A percentile compares a stretch with the other conserved stretches of the same genome.
Evolutionary conservation across 257 asterid genomes (phyloP).

Genomic region (Thymus mandschuricus): DNA sequence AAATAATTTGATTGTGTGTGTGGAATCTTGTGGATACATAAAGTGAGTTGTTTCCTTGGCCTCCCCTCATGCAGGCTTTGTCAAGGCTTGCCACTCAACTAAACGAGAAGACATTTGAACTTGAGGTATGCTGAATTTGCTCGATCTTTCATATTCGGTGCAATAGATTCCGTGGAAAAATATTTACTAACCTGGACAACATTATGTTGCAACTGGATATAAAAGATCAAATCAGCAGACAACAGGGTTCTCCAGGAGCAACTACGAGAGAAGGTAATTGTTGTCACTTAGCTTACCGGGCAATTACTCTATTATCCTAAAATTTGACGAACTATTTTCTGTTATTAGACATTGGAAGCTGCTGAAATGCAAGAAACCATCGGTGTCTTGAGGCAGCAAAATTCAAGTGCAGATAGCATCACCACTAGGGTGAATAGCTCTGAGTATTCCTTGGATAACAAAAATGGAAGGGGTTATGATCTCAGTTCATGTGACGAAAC

Average conservation of each 20-base stretch:
- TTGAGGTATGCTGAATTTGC: constrained; percentile 60
- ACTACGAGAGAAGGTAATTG: constrained; percentile 65
- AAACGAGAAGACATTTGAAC: constrained; percentile 77
- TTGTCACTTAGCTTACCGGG: constrained; percentile 12
- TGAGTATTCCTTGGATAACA: constrained; percentile 39
- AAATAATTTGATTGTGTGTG: not conserved
- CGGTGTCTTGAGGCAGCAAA: constrained; percentile 56
- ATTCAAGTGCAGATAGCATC: constrained; percentile 40
- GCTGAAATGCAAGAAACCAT: constrained; percentile 72
- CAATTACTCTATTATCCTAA: constrained; percentile 23
- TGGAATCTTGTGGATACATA: not conserved
- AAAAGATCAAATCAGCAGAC: constrained; percentile 85
- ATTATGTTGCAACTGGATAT: constrained; percentile 28
- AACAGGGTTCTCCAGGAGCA: constrained; percentile 92
- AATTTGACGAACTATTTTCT: constrained; percentile 22
- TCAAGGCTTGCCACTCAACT: constrained; percentile 76
- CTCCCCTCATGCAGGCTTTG: constrained; percentile 49
- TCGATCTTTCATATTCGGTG: constrained; percentile 7
- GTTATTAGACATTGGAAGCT: constrained; percentile 52
- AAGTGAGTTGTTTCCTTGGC: not conserved
- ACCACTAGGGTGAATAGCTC: constrained; percentile 36
- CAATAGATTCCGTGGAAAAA: constrained; percentile 27
- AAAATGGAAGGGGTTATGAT: constrained; percentile 38
- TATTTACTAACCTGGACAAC: constrained; percentile 38
- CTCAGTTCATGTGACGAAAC: constrained; percentile 44